phyloP scores from a whole-genome alignment of 306 rosid genomes.

The Vicia sativa region DNA sequence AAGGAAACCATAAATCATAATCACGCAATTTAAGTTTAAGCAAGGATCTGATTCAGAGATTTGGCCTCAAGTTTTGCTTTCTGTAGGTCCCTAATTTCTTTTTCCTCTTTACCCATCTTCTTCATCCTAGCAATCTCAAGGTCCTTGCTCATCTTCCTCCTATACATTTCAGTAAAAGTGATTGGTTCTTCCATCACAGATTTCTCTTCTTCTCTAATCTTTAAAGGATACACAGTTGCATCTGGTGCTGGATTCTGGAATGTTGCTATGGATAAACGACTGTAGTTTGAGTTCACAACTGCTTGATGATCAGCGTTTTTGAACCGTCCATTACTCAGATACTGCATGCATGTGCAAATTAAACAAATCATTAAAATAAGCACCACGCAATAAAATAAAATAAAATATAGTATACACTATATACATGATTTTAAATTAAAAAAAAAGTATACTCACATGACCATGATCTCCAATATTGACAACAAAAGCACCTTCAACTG shows the following conservation, averaged over 20 bases:
- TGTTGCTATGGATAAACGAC: slow-evolving; percentile 86
- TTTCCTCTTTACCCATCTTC: slow-evolving; percentile 56
- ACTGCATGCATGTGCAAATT: slow-evolving; percentile 40
- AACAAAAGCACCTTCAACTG: slow-evolving; percentile 78
- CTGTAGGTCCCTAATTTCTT: slow-evolving; percentile 33
- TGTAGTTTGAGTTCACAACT: slow-evolving; percentile 79
- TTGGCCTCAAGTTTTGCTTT: slow-evolving; percentile 39
- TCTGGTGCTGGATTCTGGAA: slow-evolving; percentile 82
- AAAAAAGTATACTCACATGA: slow-evolving; percentile 49
- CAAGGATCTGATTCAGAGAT: slow-evolving; percentile 56
- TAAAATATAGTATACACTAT: too few relatives aligned
- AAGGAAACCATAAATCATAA: not conserved
- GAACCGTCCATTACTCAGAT: slow-evolving; percentile 91
- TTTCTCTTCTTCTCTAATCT: slow-evolving; percentile 66
- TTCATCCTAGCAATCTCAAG: slow-evolving; percentile 67
- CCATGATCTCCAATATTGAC: slow-evolving; percentile 96
- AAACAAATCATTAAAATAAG: not conserved
- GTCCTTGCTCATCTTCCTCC: slow-evolving; percentile 71
- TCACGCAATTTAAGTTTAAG: slow-evolving; percentile 22
- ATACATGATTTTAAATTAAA: too few relatives aligned
- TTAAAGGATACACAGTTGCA: slow-evolving; percentile 70
- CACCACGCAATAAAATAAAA: too few relatives aligned
- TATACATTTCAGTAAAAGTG: slow-evolving; percentile 73
- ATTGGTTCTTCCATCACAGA: slow-evolving; percentile 63
- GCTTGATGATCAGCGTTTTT: slow-evolving; percentile 94